Evolutionary conservation across 306 rosid species (phyloP).

Genomic region (Medicago ruthenica): DNA sequence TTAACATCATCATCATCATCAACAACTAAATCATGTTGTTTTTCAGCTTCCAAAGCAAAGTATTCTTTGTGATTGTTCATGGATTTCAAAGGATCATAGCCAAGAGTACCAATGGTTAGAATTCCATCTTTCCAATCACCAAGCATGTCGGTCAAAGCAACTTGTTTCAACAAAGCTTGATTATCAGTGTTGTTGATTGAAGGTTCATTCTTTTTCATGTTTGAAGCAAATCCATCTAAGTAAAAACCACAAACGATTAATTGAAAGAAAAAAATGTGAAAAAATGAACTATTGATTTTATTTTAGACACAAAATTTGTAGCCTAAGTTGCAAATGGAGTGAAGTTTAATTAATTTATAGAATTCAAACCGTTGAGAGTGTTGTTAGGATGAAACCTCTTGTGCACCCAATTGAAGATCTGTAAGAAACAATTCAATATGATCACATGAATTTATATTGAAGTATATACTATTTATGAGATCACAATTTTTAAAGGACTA

Average conservation of each 20-base stretch:
- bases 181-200: constrained; percentile 55
- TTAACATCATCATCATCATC: constrained; percentile 53
- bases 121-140: constrained; percentile 90
- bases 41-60: constrained; percentile 58
- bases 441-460: constrained; percentile 14
- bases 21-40: constrained; percentile 26
- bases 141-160: constrained; percentile 61
- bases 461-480: constrained; percentile 26
- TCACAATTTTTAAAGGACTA: neutral
- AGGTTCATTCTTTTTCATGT: constrained; percentile 59
- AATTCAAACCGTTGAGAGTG: constrained; percentile 67
- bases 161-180: constrained; percentile 71
- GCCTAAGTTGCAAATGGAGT: neutral
- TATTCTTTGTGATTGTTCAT: constrained; percentile 59
- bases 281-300: neutral
- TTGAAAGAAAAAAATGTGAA: neutral
- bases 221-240: constrained; percentile 63
- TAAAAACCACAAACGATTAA: constrained; percentile 28
- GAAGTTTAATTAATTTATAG: constrained; percentile 25
- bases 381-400: constrained; percentile 74
- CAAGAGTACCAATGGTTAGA: constrained; percentile 91
- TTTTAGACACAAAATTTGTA: neutral
- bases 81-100: constrained; percentile 68
- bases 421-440: constrained; percentile 45
- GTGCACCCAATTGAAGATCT: constrained; percentile 98